Percentiles rank a stretch among this genome's conserved stretches.
These are phyloP conservation scores for Zygoascus biomembranicola DNA, from an alignment of 805 yeast genomes.

Conservation along the genomic window DNA sequence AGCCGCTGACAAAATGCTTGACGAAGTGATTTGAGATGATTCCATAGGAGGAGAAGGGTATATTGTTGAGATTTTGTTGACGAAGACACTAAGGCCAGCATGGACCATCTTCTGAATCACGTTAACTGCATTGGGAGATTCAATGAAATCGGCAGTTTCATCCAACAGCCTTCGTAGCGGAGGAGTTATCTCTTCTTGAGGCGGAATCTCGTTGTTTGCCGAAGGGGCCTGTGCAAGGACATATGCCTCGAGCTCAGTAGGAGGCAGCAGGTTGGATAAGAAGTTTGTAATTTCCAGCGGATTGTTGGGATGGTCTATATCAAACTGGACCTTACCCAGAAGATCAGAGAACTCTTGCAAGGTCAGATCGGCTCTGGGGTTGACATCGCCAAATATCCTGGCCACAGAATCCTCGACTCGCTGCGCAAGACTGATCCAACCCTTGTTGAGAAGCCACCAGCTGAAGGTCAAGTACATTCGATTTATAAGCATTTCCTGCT, in stretches of 20 bases:
- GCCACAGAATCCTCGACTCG: constrained; percentile 50
- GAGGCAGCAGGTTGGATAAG: constrained; percentile 38
- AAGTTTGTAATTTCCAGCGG: constrained; percentile 16
- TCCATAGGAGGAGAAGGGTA: constrained; percentile 13
- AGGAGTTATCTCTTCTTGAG: constrained; percentile 14
- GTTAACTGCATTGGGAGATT: constrained; percentile 32
- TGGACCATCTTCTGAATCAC: constrained; percentile 35
- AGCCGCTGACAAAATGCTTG: neutral
- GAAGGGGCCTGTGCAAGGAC: constrained; percentile 44
- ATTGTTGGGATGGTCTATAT: constrained; percentile 25
- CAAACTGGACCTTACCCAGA: constrained; percentile 27
- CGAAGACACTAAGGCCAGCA: constrained; percentile 38
- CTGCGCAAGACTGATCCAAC: constrained; percentile 56
- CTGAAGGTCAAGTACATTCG: constrained; percentile 79
- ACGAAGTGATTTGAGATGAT: neutral
- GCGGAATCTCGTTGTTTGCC: constrained; percentile 3
- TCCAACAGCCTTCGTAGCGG: constrained; percentile 31
- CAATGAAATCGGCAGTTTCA: constrained; percentile 37
- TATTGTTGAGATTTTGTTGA: constrained; percentile 29
- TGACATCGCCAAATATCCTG: constrained; percentile 51
- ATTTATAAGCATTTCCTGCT: constrained; percentile 35
- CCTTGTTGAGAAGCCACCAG: constrained; percentile 91
- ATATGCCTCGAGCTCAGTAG: constrained; percentile 42
- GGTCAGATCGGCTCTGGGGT: constrained; percentile 65
- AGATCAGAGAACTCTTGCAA: constrained; percentile 46